These are phyloP conservation scores for Colletotrichum navitas DNA, from an alignment of 2,329 filamentous ascomycete genomes.

Conservation along the genomic window DNA sequence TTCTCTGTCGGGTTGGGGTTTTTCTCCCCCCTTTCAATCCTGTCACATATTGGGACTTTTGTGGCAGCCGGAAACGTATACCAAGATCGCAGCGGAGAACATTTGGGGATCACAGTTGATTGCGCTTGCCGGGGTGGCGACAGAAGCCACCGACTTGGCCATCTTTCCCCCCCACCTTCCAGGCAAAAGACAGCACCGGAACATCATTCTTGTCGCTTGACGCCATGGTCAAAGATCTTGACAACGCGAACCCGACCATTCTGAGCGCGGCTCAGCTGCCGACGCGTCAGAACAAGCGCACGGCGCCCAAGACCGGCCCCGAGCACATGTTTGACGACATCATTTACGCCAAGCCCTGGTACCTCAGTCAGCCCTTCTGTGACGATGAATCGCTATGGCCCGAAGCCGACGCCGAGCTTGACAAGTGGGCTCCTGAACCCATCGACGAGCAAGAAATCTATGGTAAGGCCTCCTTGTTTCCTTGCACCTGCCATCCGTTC, in stretches of 20 bases:
- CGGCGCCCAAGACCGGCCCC: constrained; percentile 59
- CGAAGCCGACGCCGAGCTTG: constrained; percentile 58
- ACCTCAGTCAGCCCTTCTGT: constrained; percentile 56
- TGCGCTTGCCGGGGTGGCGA: constrained; percentile 30
- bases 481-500: background rate
- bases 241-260: constrained; percentile 95
- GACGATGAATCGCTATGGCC: constrained; percentile 53
- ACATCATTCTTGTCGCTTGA: background rate
- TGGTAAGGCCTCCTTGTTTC: constrained; percentile 65
- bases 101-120: constrained; percentile 9
- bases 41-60: constrained; percentile 10
- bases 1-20: background rate
- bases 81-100: constrained; percentile 29
- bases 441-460: constrained; percentile 99
- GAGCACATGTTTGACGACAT: constrained; percentile 63
- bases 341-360: constrained; percentile 60
- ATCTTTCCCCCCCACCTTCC: background rate
- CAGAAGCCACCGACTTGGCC: background rate
- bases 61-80: constrained; percentile 3
- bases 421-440: constrained; percentile 77
- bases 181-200: constrained; percentile 14
- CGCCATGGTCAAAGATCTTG: constrained; percentile 59
- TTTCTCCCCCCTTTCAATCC: background rate
- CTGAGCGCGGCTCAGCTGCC: constrained; percentile 90
- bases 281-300: constrained; percentile 72